Percentiles rank a stretch among this genome's conserved stretches.
These are phyloP conservation scores for Phaseolus coccineus DNA, from an alignment of 331 rosid species.

Conservation along the genomic window DNA sequence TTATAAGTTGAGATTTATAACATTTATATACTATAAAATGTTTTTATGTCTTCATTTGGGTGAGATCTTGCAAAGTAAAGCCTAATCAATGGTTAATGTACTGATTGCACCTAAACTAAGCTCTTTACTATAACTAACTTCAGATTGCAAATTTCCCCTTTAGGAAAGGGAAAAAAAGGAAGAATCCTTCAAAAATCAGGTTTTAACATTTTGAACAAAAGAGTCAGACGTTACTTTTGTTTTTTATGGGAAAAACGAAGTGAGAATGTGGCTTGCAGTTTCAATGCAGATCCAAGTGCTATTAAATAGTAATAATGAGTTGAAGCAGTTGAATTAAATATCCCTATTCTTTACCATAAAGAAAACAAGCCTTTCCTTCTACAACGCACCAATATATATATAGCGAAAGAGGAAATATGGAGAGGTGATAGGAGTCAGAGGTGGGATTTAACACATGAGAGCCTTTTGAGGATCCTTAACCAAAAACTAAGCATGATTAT, in stretches of 20 bases:
- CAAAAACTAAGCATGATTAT: background rate
- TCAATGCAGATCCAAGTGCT: slow-evolving; percentile 55
- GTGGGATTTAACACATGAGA: slow-evolving; percentile 24
- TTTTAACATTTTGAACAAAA: background rate
- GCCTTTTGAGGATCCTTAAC: slow-evolving; percentile 29
- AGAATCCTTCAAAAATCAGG: slow-evolving; percentile 12
- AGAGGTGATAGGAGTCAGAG: slow-evolving; percentile 10
- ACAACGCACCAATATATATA: background rate
- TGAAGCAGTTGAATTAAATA: slow-evolving; percentile 47
- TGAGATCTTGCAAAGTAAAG: slow-evolving; percentile 6
- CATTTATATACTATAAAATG: too few relatives aligned
- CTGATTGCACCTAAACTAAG: slow-evolving; percentile 17
- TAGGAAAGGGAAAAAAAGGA: background rate
- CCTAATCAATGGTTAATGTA: background rate
- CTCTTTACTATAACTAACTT: slow-evolving; percentile 1
- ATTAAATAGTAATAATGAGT: slow-evolving; percentile 33
- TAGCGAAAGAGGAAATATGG: background rate
- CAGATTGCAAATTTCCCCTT: slow-evolving; percentile 23
- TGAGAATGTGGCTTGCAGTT: slow-evolving; percentile 58
- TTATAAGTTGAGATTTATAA: too few relatives aligned
- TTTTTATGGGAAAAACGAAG: slow-evolving; percentile 51
- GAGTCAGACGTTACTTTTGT: slow-evolving; percentile 14
- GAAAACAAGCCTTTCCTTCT: slow-evolving; percentile 13
- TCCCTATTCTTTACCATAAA: slow-evolving; percentile 35
- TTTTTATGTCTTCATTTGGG: background rate